Evolutionary conservation across 1,284 basidiomycete genomes (phyloP).

Genomic region (Lignosus rhinocerotis): DNA sequence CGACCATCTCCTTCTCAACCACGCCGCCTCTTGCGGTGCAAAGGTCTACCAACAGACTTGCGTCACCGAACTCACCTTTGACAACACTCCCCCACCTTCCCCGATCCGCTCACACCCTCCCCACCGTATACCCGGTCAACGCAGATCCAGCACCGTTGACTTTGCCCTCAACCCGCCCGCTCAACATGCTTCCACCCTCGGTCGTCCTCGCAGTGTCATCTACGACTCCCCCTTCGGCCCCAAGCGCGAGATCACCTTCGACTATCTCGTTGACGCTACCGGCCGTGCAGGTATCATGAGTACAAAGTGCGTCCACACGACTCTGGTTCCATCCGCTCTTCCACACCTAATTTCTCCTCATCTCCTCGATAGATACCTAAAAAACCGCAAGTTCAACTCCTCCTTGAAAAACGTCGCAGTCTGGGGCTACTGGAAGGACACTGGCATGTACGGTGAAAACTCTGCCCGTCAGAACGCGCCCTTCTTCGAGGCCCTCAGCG

Average conservation of each 20-base stretch:
- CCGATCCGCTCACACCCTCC: neutral
- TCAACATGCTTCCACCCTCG: constrained; percentile 8
- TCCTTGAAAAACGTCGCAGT: constrained; percentile 72
- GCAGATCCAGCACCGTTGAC: constrained; percentile 9
- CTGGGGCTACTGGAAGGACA: constrained; percentile 74
- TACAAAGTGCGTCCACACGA: constrained; percentile 32
- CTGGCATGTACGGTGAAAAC: constrained; percentile 54
- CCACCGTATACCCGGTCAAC: neutral
- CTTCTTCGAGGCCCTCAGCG: constrained; percentile 68
- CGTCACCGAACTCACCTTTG: constrained; percentile 35
- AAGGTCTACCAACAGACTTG: constrained; percentile 39
- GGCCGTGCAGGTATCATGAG: constrained; percentile 70
- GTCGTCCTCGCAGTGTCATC: constrained; percentile 29
- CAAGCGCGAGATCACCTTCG: constrained; percentile 50
- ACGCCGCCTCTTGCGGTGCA: constrained; percentile 36
- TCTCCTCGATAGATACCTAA: constrained; percentile 47
- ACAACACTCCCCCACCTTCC: constrained; percentile 18
- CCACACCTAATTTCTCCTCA: too few species aligned
- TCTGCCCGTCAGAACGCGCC: constrained; percentile 56
- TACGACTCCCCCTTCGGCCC: constrained; percentile 30
- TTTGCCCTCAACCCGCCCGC: constrained; percentile 5
- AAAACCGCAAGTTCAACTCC: constrained; percentile 66
- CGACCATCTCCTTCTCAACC: constrained; percentile 41
- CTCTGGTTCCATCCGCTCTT: neutral
- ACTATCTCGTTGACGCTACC: constrained; percentile 69